Conservation (phyloP, 768 basidiomycete species). For the Pisolithus orientalis region DNA sequence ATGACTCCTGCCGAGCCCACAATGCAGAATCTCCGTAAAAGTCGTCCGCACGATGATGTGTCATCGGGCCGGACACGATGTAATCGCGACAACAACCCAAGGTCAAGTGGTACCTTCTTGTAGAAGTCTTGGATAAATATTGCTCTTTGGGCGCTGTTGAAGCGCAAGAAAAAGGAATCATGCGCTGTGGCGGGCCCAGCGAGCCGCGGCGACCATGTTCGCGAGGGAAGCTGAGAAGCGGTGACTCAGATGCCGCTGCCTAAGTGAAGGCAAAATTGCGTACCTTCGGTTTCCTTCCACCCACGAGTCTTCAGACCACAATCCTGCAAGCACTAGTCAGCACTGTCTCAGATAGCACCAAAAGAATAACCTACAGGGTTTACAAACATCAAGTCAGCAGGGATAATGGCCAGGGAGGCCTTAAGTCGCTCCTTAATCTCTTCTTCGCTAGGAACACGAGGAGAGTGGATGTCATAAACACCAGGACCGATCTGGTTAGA, state of each 20-base stretch:
- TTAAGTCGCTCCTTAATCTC: constrained; percentile 93
- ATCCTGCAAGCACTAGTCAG: constrained; percentile 41
- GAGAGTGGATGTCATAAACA: constrained; percentile 99
- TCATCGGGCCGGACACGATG: constrained; percentile 19
- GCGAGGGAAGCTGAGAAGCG: constrained; percentile 52
- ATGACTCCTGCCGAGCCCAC: constrained; percentile 19
- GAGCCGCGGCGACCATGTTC: constrained; percentile 87
- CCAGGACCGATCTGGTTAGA: constrained; percentile 97
- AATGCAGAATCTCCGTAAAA: constrained; percentile 21
- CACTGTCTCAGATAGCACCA: background rate
- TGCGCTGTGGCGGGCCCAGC: constrained; percentile 84
- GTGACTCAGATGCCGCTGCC: constrained; percentile 4
- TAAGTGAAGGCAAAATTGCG: constrained; percentile 5
- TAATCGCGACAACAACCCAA: constrained; percentile 45
- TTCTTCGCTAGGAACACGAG: constrained; percentile 88
- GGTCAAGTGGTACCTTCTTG: constrained; percentile 38
- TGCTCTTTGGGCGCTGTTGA: constrained; percentile 83
- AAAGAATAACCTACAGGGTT: constrained; percentile 59
- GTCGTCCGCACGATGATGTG: constrained; percentile 8
- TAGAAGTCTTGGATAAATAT: constrained; percentile 43
- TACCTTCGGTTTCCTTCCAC: constrained; percentile 94
- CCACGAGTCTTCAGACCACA: constrained; percentile 98
- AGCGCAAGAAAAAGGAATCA: constrained; percentile 61
- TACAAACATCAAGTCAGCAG: constrained; percentile 76
- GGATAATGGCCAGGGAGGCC: constrained; percentile 77